Evolutionary conservation across 2,329 filamentous ascomycete genomes (phyloP), one percentile per base, ranked within the genome.

Genomic region (Ceratocystis variospora): DNA sequence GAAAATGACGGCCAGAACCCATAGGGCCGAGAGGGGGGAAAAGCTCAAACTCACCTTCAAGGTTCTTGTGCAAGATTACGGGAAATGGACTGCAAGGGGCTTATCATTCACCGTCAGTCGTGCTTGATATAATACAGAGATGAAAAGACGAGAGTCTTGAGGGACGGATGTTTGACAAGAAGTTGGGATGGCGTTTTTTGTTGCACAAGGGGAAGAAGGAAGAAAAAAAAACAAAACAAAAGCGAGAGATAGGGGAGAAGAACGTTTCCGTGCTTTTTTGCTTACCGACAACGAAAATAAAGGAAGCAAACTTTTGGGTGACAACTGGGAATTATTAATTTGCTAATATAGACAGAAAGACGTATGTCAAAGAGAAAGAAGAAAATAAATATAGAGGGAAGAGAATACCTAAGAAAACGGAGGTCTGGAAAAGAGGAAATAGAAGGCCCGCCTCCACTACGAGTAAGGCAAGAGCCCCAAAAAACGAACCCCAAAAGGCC

Each of bases 41-140:
- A 50, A 50, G 22, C 46, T 50, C 46, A 61, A 62, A 66, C 64
- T 66, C 19, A 66, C 64, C 64, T 62, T 57, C 64, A 62, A 31
- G 55, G 64, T 66, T 66, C 59, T 55, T 50, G 59, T 53, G 15
- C 53, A 31, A 46, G 62, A 53, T 22, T 28, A 28, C 28, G 25
- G 10, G 37, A 41, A 57, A 28, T 15, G 8, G 44, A 17, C 25
- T 66, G 64, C 25, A 44, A 62, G 61, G 46, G 55, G 48, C 62
- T 41, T 44, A 33, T 12, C 10, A 8, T 28, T 28, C 12, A 15
- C 53, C 31, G 53, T 57, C 53, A 57, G 53, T 57, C 64, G 59
- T 45, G 59, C 53, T 57, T 33, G 25, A 33, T 41, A 12, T 41
- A 41, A 41, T 41, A 10, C 37, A 41, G 37, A 41, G 37, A 41